phyloP scores from a whole-genome alignment of 2,329 filamentous ascomycete species.

The Cytospora leucostoma region DNA sequence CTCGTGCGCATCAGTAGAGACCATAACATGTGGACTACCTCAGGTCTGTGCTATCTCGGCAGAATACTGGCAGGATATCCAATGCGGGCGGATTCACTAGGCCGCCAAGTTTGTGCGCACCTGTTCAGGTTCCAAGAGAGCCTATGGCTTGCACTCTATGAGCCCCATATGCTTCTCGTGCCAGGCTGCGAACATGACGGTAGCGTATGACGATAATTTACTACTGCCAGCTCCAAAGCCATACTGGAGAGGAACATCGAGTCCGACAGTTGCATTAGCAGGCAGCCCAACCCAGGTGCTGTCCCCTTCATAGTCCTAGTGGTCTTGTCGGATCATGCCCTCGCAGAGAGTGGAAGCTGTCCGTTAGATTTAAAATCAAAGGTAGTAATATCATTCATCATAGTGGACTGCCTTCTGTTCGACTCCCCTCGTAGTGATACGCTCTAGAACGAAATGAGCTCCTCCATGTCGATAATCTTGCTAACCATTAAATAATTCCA shows the following conservation, averaged over 20 bases:
- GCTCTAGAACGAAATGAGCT: no score
- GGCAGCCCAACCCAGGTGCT: neutral
- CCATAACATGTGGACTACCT: no score
- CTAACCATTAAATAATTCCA: no score
- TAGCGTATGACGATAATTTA: neutral
- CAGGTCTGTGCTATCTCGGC: neutral
- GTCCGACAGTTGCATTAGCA: neutral
- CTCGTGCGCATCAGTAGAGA: neutral
- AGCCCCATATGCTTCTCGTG: neutral
- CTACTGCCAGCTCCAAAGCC: neutral
- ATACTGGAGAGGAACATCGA: neutral
- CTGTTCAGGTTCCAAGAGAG: neutral
- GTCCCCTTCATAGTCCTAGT: neutral
- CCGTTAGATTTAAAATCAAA: neutral
- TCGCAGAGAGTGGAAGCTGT: neutral
- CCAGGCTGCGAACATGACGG: neutral
- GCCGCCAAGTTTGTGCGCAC: neutral
- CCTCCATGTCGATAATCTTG: no score
- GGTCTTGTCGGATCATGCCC: neutral
- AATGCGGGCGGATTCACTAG: neutral
- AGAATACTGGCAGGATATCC: neutral
- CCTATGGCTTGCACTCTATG: neutral
- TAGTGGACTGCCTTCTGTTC: neutral
- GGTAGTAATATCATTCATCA: neutral
- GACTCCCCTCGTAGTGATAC: no score